phyloP scores from a whole-genome alignment of 1,284 basidiomycete genomes.

The Ceratobasidium sp. region DNA sequence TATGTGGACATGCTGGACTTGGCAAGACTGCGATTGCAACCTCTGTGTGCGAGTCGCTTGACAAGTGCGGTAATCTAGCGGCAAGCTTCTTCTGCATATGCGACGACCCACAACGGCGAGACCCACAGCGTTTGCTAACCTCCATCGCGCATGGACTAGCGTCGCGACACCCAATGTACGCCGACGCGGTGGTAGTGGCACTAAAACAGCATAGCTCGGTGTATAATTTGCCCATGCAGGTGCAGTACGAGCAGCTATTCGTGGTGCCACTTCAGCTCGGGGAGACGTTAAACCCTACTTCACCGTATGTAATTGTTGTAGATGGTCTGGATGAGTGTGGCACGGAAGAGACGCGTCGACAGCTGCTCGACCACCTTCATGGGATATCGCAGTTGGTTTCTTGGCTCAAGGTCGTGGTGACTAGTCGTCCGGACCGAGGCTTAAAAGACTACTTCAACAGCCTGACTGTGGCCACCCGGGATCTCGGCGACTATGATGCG shows the following conservation, averaged over 20 bases:
- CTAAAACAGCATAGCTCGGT: not conserved
- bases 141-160: constrained; percentile 1
- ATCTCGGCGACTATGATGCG: not conserved
- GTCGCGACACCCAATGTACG: not conserved
- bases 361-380: not conserved
- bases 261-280: not conserved
- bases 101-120: not conserved
- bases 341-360: not conserved
- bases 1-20: not conserved
- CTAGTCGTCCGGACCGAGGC: constrained; percentile 23
- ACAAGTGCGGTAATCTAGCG: not conserved
- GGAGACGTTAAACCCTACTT: not conserved
- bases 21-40: constrained; percentile 11
- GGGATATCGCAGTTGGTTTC: constrained; percentile 8
- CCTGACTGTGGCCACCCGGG: not conserved
- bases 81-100: constrained; percentile 9
- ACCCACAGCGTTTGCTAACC: constrained; percentile 3
- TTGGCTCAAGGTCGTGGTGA: constrained; percentile 26
- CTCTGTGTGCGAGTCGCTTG: not conserved
- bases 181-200: not conserved
- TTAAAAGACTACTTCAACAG: not conserved
- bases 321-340: constrained; percentile 39
- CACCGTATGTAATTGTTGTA: constrained; percentile 17
- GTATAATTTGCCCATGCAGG: not conserved
- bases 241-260: not conserved